Conservation (phyloP, 2,329 filamentous ascomycete genomes). For the Colletotrichum tropicale region DNA sequence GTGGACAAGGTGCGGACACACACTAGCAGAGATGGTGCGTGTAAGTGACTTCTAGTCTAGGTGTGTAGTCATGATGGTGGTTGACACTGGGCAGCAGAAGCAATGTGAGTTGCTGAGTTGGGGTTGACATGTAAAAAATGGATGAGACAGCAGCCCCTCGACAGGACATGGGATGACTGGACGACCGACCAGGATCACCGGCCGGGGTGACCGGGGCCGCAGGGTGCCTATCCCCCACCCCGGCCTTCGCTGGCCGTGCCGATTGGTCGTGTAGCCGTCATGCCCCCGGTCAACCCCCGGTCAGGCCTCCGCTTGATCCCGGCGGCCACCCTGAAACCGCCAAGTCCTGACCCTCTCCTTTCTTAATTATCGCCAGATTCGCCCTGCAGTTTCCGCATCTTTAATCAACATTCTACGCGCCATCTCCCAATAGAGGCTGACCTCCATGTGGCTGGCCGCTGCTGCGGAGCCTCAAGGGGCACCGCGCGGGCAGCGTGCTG, state of each 20-base stretch:
- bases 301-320: conserved; percentile 6
- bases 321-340: conserved; percentile 19
- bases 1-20: background rate
- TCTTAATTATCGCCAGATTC: conserved; percentile 14
- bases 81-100: background rate
- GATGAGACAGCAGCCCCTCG: conserved; percentile 3
- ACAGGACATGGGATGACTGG: background rate
- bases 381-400: conserved; percentile 2
- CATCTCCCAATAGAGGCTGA: conserved; percentile 3
- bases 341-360: conserved; percentile 17
- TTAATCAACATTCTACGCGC: conserved; percentile 17
- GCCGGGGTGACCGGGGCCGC: background rate
- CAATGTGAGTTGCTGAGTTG: background rate
- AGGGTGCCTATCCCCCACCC: background rate
- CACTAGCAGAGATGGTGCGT: background rate
- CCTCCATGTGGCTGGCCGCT: conserved; percentile 1
- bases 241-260: conserved; percentile 12
- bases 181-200: background rate
- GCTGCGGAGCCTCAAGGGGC: background rate
- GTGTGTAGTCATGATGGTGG: background rate
- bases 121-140: background rate
- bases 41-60: background rate
- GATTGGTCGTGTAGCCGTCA: conserved; percentile 4
- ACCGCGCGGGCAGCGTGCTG: background rate
- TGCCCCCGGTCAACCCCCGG: background rate